A percentile compares a stretch with the other conserved stretches of the same genome.
These are phyloP conservation scores for Russula sp. DNA, from an alignment of 768 basidiomycete genomes.

Conservation along the genomic window DNA sequence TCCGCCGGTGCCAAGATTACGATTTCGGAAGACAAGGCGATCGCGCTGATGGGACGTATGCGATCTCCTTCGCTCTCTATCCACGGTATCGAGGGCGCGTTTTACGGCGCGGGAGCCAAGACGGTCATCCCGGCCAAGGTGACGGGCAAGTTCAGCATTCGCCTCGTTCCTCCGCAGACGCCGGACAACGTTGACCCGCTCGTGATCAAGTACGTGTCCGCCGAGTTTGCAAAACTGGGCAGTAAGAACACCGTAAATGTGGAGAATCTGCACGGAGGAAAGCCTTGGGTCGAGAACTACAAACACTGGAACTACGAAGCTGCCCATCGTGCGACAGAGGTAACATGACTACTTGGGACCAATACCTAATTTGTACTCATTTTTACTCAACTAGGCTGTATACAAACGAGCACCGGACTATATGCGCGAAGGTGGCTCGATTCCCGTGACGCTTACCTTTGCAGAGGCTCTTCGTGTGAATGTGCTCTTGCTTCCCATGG, in stretches of 20 bases:
- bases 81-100: constrained; percentile 96
- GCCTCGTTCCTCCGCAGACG: constrained; percentile 86
- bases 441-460: constrained; percentile 91
- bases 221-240: constrained; percentile 80
- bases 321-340: constrained; percentile 81
- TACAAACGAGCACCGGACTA: constrained; percentile 77
- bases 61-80: constrained; percentile 82
- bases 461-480: constrained; percentile 85
- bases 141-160: constrained; percentile 91
- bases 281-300: constrained; percentile 83
- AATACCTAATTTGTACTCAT: not conserved
- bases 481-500: constrained; percentile 88
- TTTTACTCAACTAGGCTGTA: constrained; percentile 39
- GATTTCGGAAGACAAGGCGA: constrained; percentile 71
- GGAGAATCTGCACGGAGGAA: constrained; percentile 75
- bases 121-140: constrained; percentile 94
- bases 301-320: constrained; percentile 95
- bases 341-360: constrained; percentile 30
- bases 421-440: constrained; percentile 91
- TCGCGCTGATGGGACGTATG: constrained; percentile 91
- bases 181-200: constrained; percentile 70
- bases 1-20: constrained; percentile 75
- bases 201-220: constrained; percentile 64
- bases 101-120: constrained; percentile 77
- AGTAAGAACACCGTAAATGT: constrained; percentile 78